Evolutionary conservation across 208 protist species (phyloP).

Genomic region (Kentomonas sorsogonicus): DNA sequence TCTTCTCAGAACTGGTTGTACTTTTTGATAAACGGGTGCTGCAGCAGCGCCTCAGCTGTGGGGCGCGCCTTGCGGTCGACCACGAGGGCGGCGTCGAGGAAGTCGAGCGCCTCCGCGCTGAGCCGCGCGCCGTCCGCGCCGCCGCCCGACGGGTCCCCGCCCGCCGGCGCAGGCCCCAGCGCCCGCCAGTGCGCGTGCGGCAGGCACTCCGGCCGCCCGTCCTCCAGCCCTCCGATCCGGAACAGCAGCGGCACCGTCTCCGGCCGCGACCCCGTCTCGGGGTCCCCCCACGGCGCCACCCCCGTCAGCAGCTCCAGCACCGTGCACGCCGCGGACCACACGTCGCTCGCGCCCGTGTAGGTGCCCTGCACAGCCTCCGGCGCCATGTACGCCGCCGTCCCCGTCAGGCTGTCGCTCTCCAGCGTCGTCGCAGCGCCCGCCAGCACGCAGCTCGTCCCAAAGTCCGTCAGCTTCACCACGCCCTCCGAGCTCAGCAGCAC

Average conservation of each 20-base stretch:
- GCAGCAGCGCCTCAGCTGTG: conserved; percentile 39
- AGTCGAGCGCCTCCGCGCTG: conserved; percentile 27
- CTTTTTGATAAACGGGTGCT: conserved; percentile 43
- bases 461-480: conserved; percentile 75
- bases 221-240: conserved; percentile 44
- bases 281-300: conserved; percentile 42
- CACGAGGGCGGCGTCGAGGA: conserved; percentile 40
- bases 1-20: conserved; percentile 1
- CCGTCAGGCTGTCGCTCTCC: conserved; percentile 34
- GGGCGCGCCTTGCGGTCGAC: conserved; percentile 37
- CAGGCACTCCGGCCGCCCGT: conserved; percentile 21
- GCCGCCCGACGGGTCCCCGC: not conserved
- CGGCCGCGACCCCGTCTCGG: conserved; percentile 8
- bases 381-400: conserved; percentile 75
- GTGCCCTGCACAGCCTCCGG: conserved; percentile 53
- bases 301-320: conserved; percentile 69
- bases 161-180: not conserved
- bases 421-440: conserved; percentile 24
- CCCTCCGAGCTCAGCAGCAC: conserved; percentile 71
- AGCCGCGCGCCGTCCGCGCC: not conserved
- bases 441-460: conserved; percentile 65
- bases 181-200: conserved; percentile 17
- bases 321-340: conserved; percentile 83
- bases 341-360: conserved; percentile 64
- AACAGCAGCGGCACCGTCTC: conserved; percentile 51